phyloP scores from a whole-genome alignment of 1,284 basidiomycete genomes.

The Entoloma clypeatum region DNA sequence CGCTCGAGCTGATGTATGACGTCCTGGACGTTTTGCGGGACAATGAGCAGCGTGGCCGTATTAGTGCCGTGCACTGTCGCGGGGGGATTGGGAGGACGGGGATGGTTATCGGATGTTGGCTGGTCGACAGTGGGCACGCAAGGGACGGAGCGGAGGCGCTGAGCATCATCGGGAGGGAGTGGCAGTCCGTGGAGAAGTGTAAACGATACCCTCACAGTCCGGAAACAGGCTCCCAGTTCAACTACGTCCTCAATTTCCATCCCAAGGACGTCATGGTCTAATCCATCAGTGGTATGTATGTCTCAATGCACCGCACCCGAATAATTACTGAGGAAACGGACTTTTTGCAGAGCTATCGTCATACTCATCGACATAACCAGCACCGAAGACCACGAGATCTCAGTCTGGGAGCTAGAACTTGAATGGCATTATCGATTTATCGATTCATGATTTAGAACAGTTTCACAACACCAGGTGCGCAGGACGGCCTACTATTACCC shows the following conservation, averaged over 20 bases:
- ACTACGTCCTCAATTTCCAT: constrained; percentile 59
- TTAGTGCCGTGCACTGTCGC: constrained; percentile 68
- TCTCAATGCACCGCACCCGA: not conserved
- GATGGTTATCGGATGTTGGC: constrained; percentile 73
- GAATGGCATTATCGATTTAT: too few relatives aligned
- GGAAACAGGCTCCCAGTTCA: constrained; percentile 73
- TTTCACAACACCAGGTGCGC: too few relatives aligned
- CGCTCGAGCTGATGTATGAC: constrained; percentile 47
- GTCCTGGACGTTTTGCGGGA: constrained; percentile 56
- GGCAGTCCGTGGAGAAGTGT: constrained; percentile 73
- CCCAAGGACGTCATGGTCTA: constrained; percentile 8
- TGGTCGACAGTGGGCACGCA: constrained; percentile 61
- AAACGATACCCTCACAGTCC: constrained; percentile 68
- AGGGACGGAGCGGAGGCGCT: constrained; percentile 61
- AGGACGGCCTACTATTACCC: too few relatives aligned
- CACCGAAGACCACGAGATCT: too few relatives aligned
- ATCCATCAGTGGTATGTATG: constrained; percentile 6
- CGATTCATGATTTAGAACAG: too few relatives aligned
- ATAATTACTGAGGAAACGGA: not conserved
- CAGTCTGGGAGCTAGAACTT: too few relatives aligned
- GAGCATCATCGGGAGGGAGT: constrained; percentile 58
- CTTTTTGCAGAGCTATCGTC: not conserved
- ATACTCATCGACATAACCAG: too few relatives aligned
- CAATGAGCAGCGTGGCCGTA: constrained; percentile 51
- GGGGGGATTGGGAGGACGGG: constrained; percentile 76